Evolutionary conservation across 2,329 filamentous ascomycete species (phyloP).

Genomic region (Sclerotinia nivalis): DNA sequence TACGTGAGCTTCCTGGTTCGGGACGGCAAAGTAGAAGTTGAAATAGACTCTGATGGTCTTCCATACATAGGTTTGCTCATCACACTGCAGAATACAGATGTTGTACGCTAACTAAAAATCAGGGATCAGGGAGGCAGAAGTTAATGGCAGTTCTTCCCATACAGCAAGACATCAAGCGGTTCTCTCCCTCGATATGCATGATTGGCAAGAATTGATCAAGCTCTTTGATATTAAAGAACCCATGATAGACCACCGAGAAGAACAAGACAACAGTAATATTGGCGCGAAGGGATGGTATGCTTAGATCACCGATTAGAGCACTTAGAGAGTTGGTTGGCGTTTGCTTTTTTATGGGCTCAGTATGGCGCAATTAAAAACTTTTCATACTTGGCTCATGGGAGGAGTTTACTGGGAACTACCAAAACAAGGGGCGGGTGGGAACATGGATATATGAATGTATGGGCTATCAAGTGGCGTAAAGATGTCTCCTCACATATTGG

Average conservation of each 20-base stretch:
- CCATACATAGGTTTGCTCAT: slow-evolving; percentile 72
- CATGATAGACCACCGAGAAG: slow-evolving; percentile 80
- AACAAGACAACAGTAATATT: slow-evolving; percentile 43
- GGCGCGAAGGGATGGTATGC: slow-evolving; percentile 40
- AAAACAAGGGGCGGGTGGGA: not conserved
- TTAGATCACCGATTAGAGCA: slow-evolving; percentile 25
- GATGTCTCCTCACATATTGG: not conserved
- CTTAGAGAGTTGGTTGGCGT: not conserved
- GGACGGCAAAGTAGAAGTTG: slow-evolving; percentile 77
- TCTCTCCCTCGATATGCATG: slow-evolving; percentile 80
- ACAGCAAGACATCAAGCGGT: slow-evolving; percentile 76
- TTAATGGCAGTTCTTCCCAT: not conserved
- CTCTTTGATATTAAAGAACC: slow-evolving; percentile 74
- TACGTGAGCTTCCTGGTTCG: slow-evolving; percentile 93
- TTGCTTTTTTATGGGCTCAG: not conserved
- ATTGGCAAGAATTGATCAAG: slow-evolving; percentile 76
- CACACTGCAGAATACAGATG: slow-evolving; percentile 40
- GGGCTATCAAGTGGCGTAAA: slow-evolving; percentile 2
- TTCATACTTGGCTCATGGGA: not conserved
- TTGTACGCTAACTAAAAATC: slow-evolving; percentile 26
- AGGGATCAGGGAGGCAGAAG: slow-evolving; percentile 25
- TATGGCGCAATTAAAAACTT: not conserved
- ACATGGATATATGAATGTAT: not conserved
- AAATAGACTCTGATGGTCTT: slow-evolving; percentile 69
- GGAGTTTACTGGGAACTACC: not conserved